Base-by-base conservation (phyloP, 2,329 filamentous ascomycete genomes). In the Fusarium beomiforme region DNA sequence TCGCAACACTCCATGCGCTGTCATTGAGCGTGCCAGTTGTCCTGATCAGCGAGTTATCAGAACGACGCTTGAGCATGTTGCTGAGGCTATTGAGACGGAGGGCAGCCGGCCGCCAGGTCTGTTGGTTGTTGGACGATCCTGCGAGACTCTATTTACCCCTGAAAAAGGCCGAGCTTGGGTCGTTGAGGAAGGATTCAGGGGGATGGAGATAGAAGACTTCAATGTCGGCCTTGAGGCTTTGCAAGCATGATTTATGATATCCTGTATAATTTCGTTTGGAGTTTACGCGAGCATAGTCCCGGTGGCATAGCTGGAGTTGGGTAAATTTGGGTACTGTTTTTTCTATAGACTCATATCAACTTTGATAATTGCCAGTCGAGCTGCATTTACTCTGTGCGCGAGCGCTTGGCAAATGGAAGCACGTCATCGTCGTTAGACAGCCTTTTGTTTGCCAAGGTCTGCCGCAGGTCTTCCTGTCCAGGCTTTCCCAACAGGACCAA, bases 31-130 rank as follows among this genome's bases (percentile, higher is more conserved):
- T 37, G 96, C 96, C 9, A 97, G 93, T 67, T 99, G 96, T 78
- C 92, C 94, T 0, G 96, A 99, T 78, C 96, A 99, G 83, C 87
- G 95, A 51, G 93, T 99, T 19, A 95, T 99, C 31, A 87, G 96
- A 60, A 96, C 94, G 3, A 97, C 94, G 2, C 82, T 99, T 26
- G 87, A 90, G 74, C 87, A 92, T 75, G 93, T 98, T 2, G 92
- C 88, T 26, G 87, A 90, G 56, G 96, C 96, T 0, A 90, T 99
- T 47, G 94, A 98, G 79, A 90, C 93, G 53, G 94, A 97, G 77
- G 96, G 96, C 1, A 96, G 92, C 73, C 85, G 95, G 37, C 96
- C 96, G 17, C 96, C 96, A 0, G 96, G 96, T 0, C 80, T 99
- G 65, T 82, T 99, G 33, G 93, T 98, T 1, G 91, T 97, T 0